These are phyloP conservation scores for Articulospora tetracladia DNA, from an alignment of 495 filamentous ascomycete genomes.

Conservation along the genomic window DNA sequence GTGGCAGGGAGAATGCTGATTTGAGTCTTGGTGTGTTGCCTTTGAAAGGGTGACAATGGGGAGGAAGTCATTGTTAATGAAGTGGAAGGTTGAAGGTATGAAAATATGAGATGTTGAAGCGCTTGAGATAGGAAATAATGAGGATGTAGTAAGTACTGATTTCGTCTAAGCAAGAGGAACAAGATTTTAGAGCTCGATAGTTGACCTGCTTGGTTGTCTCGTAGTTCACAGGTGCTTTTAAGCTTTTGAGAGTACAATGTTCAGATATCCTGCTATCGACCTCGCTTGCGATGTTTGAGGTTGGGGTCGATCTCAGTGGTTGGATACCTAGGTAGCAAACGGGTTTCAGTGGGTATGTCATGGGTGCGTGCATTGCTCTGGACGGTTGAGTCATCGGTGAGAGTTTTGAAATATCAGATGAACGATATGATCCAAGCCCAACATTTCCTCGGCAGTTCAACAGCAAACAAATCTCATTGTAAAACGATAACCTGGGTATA, in stretches of 20 bases:
- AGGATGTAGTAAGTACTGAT: background rate
- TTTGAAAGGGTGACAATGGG: background rate
- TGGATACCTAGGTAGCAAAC: no score
- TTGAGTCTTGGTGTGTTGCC: background rate
- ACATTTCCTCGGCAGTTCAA: no score
- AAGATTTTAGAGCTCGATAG: no score
- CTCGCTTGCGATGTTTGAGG: background rate
- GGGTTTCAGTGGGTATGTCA: background rate
- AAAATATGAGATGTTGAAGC: background rate
- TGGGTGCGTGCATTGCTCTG: background rate
- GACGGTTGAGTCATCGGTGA: background rate
- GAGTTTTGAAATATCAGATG: background rate
- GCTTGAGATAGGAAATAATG: background rate
- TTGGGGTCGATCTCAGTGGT: background rate
- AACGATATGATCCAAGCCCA: no score
- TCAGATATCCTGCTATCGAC: no score
- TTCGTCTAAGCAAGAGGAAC: no score
- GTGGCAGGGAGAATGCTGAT: constrained; percentile 1
- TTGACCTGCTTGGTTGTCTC: no score
- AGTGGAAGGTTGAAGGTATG: background rate
- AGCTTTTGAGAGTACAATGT: no score
- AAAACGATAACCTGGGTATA: no score
- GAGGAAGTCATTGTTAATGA: no score
- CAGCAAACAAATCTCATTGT: no score
- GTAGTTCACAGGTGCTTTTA: no score